phyloP scores from a whole-genome alignment of 345 rosid species.

The Aegle marmelos region DNA sequence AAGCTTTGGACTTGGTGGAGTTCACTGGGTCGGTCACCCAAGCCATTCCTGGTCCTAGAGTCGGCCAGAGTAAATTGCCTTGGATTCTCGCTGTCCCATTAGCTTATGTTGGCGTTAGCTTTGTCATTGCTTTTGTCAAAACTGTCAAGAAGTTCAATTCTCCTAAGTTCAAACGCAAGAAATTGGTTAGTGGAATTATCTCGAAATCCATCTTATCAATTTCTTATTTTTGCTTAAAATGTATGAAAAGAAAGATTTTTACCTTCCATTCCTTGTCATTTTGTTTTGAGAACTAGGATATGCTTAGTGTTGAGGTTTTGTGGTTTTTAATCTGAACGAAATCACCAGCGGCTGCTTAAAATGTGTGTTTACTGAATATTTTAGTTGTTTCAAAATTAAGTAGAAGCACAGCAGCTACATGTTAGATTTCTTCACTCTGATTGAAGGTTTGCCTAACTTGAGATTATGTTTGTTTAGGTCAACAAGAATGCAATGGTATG shows the following conservation, averaged over 20 bases:
- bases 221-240: neutral
- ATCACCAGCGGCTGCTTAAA: neutral
- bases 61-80: slow-evolving; percentile 83
- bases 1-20: slow-evolving; percentile 86
- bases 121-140: slow-evolving; percentile 78
- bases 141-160: slow-evolving; percentile 70
- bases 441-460: neutral
- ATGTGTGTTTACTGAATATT: neutral
- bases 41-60: slow-evolving; percentile 94
- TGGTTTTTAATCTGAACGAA: neutral
- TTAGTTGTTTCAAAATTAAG: neutral
- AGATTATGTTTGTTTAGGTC: slow-evolving; percentile 41
- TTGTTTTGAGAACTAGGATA: neutral
- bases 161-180: slow-evolving; percentile 63
- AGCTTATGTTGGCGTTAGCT: slow-evolving; percentile 67
- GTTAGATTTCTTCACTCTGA: neutral
- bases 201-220: neutral
- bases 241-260: neutral
- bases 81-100: slow-evolving; percentile 92
- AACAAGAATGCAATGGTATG: slow-evolving; percentile 80
- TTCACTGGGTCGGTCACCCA: slow-evolving; percentile 89
- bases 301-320: neutral
- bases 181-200: slow-evolving; percentile 45
- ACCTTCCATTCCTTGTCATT: neutral
- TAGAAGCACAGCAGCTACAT: neutral